Evolutionary conservation across 495 filamentous ascomycete genomes (phyloP).

Genomic region (Recurvomyces mirabilis): DNA sequence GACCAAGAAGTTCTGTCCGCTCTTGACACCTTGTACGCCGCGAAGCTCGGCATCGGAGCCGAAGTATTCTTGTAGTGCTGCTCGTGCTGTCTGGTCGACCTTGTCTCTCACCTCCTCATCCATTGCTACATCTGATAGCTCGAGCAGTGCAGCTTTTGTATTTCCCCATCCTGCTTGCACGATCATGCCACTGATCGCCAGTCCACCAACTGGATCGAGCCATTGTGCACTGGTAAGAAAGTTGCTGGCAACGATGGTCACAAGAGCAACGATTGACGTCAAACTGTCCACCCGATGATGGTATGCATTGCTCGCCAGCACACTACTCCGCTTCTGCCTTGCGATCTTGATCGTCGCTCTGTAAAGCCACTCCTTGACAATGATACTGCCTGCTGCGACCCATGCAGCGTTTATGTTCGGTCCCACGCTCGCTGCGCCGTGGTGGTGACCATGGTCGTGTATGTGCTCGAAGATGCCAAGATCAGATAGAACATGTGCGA

Average conservation of each 20-base stretch:
- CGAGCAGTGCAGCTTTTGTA: constrained; percentile 65
- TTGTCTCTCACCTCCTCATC: constrained; percentile 68
- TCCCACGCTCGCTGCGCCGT: constrained; percentile 44
- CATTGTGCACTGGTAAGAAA: constrained; percentile 70
- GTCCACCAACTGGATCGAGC: constrained; percentile 90
- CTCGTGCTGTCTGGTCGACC: constrained; percentile 50
- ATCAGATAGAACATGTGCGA: constrained; percentile 48
- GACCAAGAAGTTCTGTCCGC: constrained; percentile 87
- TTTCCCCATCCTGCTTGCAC: constrained; percentile 83
- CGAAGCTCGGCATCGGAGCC: constrained; percentile 42
- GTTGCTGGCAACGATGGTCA: constrained; percentile 82
- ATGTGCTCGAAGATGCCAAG: constrained; percentile 51
- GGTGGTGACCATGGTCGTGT: constrained; percentile 52
- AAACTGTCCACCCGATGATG: constrained; percentile 95
- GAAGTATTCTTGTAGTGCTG: constrained; percentile 31
- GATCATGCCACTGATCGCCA: constrained; percentile 85
- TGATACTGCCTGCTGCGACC: constrained; percentile 83
- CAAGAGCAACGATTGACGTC: constrained; percentile 82
- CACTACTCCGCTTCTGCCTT: constrained; percentile 84
- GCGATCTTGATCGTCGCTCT: constrained; percentile 96
- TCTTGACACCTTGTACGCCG: constrained; percentile 78
- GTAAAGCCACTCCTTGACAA: constrained; percentile 94
- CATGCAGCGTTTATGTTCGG: constrained; percentile 89
- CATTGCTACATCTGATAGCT: constrained; percentile 80
- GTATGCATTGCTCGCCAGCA: constrained; percentile 91